phyloP scores from a whole-genome alignment of 306 rosid species.

The Cajanus cajan region DNA sequence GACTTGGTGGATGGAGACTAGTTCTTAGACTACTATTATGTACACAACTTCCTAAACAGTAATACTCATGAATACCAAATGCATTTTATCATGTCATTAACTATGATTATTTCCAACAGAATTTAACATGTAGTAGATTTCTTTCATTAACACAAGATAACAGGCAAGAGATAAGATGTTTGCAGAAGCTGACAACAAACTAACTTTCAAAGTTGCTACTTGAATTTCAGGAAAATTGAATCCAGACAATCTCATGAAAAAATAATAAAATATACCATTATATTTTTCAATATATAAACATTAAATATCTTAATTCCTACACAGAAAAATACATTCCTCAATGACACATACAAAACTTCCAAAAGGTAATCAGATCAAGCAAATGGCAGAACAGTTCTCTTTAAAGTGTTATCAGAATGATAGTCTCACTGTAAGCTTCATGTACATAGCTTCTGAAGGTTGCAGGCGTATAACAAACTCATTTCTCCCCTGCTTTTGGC shows the following conservation, averaged over 20 bases:
- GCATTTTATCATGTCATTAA: neutral
- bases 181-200: neutral
- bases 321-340: neutral
- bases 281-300: neutral
- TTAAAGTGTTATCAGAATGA: constrained; percentile 17
- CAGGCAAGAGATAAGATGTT: neutral
- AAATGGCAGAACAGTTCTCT: constrained; percentile 18
- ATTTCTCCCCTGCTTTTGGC: constrained; percentile 88
- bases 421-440: constrained; percentile 73
- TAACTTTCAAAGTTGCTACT: constrained; percentile 1
- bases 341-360: neutral
- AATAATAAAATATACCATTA: neutral
- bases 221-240: neutral
- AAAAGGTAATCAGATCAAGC: constrained; percentile 28
- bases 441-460: constrained; percentile 86
- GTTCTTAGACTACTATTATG: neutral
- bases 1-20: neutral
- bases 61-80: neutral
- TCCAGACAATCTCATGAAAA: neutral
- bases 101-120: neutral
- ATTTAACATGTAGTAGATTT: neutral
- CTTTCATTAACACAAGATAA: neutral
- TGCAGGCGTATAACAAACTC: constrained; percentile 88
- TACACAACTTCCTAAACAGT: neutral
- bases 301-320: constrained; percentile 8